Evolutionary conservation across 805 yeast species (phyloP).

Genomic region (Sugiyamaella mastotermitis): DNA sequence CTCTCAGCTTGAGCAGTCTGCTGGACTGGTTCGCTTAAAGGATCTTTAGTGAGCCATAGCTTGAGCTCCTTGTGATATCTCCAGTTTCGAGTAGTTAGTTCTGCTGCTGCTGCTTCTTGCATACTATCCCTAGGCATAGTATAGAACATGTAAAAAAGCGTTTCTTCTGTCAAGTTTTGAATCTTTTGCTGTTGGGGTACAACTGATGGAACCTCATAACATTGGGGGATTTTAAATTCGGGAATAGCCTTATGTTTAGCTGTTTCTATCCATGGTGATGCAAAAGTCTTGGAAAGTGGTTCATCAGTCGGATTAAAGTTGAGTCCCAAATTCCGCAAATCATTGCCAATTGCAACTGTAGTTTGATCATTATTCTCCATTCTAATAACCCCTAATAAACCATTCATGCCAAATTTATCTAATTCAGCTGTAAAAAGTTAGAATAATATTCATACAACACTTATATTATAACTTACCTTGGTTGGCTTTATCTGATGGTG

Average conservation of each 20-base stretch:
- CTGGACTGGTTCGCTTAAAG: conserved; percentile 76
- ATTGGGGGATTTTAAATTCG: conserved; percentile 57
- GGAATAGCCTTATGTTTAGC: conserved; percentile 89
- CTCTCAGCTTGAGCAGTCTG: conserved; percentile 82
- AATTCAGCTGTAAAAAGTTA: conserved; percentile 33
- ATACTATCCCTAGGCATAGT: conserved; percentile 87
- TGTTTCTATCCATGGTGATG: conserved; percentile 95
- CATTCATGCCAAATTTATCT: conserved; percentile 63
- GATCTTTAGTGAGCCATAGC: conserved; percentile 95
- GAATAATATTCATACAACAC: too few species aligned
- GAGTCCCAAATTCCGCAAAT: conserved; percentile 60
- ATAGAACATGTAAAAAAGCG: conserved; percentile 87
- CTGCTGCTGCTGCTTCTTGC: conserved; percentile 92
- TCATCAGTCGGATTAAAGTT: conserved; percentile 43
- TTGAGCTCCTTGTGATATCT: conserved; percentile 92
- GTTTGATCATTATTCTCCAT: conserved; percentile 60
- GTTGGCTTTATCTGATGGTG: too few species aligned
- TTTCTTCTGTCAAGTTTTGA: conserved; percentile 72
- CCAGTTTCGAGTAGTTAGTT: conserved; percentile 90
- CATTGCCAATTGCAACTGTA: conserved; percentile 69
- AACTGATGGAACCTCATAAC: conserved; percentile 39
- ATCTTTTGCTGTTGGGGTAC: conserved; percentile 41
- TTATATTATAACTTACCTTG: too few species aligned
- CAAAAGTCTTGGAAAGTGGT: conserved; percentile 56
- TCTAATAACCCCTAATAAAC: conserved; percentile 51